Conservation (phyloP, 2,329 filamentous ascomycete genomes). For the Cytospora piceicola region DNA sequence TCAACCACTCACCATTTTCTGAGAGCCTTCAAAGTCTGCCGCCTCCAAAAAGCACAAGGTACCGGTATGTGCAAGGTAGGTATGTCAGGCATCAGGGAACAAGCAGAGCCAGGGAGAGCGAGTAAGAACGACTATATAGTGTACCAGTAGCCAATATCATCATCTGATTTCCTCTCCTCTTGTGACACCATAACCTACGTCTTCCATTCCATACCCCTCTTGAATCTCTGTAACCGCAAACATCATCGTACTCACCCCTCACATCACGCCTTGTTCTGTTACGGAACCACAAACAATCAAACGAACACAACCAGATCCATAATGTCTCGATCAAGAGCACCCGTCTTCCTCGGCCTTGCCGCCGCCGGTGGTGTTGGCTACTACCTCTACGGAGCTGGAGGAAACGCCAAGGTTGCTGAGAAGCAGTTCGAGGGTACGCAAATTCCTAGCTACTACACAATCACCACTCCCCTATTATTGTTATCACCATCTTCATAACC, state of each 20-base stretch:
- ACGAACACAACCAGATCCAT: conserved; percentile 28
- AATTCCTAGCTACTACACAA: not conserved
- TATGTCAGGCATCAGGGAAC: not conserved
- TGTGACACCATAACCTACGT: not conserved
- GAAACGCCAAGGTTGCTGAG: conserved; percentile 79
- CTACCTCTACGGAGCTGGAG: conserved; percentile 89
- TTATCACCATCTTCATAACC: not conserved
- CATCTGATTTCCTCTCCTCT: not conserved
- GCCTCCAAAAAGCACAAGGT: no score
- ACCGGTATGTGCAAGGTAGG: no score
- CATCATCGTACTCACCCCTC: no score
- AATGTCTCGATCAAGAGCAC: conserved; percentile 54
- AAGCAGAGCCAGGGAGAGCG: not conserved
- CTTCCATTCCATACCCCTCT: not conserved
- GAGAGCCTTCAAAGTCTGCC: not conserved
- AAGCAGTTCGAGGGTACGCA: conserved; percentile 80
- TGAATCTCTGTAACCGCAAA: not conserved
- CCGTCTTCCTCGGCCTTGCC: conserved; percentile 61
- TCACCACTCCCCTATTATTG: not conserved
- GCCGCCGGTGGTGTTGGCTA: conserved; percentile 75
- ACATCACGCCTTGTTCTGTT: not conserved
- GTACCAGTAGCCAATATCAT: conserved; percentile 1
- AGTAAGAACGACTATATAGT: not conserved
- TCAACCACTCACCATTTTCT: conserved; percentile 1
- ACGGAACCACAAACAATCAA: not conserved